These are phyloP conservation scores for Magnolia changhungtana DNA, from an alignment of 164 flowering plant genomes.

Conservation along the genomic window DNA sequence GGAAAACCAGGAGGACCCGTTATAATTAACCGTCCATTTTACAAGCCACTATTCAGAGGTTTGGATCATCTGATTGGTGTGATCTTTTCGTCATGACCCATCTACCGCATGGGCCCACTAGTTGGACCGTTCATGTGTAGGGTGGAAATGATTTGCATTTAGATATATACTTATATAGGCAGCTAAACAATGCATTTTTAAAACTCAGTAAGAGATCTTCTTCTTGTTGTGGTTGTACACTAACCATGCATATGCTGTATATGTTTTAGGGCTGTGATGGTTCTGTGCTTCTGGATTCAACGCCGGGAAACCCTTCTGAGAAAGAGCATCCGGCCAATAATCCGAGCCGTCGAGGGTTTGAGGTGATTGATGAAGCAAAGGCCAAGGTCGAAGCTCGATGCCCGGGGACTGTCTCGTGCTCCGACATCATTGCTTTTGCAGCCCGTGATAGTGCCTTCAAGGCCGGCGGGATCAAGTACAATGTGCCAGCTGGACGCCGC, in stretches of 20 bases:
- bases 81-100: no score
- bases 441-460: conserved; percentile 1
- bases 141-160: no score
- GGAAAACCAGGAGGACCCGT: no score
- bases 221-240: no score
- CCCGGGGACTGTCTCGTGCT: conserved; percentile 5
- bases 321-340: background rate
- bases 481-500: background rate
- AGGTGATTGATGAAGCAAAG: conserved; percentile 7
- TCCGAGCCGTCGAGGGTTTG: conserved; percentile 1
- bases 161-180: no score
- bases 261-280: conserved; percentile 8
- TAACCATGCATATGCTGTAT: background rate
- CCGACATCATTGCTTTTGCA: conserved; percentile 6
- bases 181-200: no score
- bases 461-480: background rate
- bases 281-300: conserved; percentile 5
- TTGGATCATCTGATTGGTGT: no score
- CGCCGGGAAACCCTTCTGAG: background rate
- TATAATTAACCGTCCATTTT: no score
- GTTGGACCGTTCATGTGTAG: no score
- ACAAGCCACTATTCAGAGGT: no score
- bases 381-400: background rate
- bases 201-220: no score
- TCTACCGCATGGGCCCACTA: no score